Percentiles rank a stretch among this genome's conserved stretches.
These are phyloP conservation scores for Starmerella ratchasimensis DNA, from an alignment of 805 yeast species.

Conservation along the genomic window DNA sequence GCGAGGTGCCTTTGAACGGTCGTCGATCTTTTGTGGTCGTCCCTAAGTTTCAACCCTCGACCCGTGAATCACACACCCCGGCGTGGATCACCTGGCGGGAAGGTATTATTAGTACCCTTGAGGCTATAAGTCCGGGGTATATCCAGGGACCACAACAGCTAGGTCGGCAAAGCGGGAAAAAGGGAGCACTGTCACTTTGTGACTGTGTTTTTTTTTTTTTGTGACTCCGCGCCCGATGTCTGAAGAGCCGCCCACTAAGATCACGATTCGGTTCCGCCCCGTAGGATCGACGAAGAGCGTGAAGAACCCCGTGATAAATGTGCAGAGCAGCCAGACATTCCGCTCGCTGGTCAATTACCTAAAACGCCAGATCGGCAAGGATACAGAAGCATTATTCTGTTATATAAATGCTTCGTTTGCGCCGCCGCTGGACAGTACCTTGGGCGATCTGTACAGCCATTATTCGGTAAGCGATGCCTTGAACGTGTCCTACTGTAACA, in stretches of 20 bases:
- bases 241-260: slow-evolving; percentile 7
- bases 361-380: slow-evolving; percentile 27
- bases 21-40: no score
- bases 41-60: no score
- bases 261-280: slow-evolving; percentile 36
- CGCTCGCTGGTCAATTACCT: slow-evolving; percentile 35
- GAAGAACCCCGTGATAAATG: slow-evolving; percentile 34
- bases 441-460: slow-evolving; percentile 23
- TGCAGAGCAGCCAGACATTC: slow-evolving; percentile 34
- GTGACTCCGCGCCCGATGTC: no score
- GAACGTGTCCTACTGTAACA: slow-evolving; percentile 25
- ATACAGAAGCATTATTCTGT: slow-evolving; percentile 27
- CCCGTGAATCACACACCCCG: no score
- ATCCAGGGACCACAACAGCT: no score
- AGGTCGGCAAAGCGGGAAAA: no score
- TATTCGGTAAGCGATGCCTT: slow-evolving; percentile 24
- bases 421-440: slow-evolving; percentile 29
- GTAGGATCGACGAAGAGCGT: slow-evolving; percentile 42
- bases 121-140: no score
- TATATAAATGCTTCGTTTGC: slow-evolving; percentile 31
- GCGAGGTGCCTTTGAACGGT: not conserved
- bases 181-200: no score
- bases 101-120: no score
- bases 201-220: no score
- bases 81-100: no score